Evolutionary conservation across 441 rosid species (phyloP).

Genomic region (Arabidopsis lyrata): DNA sequence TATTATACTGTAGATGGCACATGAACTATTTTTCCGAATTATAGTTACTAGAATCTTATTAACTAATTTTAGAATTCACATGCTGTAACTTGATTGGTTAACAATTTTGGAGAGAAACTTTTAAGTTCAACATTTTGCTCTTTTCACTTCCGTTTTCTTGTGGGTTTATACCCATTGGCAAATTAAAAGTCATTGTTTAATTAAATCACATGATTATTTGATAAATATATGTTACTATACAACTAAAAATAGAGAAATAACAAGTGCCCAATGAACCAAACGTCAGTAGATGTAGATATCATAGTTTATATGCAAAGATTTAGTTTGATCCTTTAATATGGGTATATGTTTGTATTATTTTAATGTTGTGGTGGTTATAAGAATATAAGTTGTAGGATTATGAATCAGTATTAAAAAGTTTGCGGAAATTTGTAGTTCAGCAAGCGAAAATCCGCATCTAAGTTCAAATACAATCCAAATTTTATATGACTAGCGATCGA

Average conservation of each 20-base stretch:
- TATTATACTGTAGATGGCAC: neutral
- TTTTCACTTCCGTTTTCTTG: neutral
- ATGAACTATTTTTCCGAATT: neutral
- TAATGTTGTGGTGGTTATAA: no score
- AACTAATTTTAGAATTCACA: neutral
- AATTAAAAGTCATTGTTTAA: neutral
- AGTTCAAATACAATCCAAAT: no score
- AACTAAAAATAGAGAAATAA: conserved; percentile 1
- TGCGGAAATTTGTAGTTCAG: no score
- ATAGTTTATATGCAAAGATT: neutral
- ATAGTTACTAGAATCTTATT: neutral
- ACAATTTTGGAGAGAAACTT: no score
- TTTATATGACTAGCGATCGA: no score
- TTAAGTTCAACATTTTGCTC: neutral
- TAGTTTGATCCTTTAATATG: neutral
- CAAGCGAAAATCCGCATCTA: no score
- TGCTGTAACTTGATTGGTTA: neutral
- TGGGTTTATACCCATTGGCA: neutral
- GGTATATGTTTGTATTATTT: no score
- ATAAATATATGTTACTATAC: neutral
- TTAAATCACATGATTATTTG: neutral
- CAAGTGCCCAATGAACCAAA: neutral
- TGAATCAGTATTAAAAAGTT: no score
- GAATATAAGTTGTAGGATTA: no score
- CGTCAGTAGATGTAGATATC: neutral